phyloP scores from a whole-genome alignment of 2,329 filamentous ascomycete genomes.

The Aureobasidium sp. region DNA sequence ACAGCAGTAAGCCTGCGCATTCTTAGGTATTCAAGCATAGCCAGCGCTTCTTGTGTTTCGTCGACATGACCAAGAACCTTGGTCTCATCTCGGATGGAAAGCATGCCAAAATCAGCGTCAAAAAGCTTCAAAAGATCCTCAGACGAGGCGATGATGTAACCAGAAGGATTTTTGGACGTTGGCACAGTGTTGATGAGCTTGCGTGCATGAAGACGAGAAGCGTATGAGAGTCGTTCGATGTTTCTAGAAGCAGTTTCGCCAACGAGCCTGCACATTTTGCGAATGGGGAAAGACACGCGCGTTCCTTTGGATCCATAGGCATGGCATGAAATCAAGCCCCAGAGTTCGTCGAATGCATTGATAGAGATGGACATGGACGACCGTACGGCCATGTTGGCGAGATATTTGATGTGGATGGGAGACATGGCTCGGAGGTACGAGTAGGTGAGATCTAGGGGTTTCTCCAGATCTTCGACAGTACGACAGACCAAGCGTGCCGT shows the following conservation, averaged over 20 bases:
- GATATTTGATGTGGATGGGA: constrained; percentile 80
- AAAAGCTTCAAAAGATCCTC: constrained; percentile 79
- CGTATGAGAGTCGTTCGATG: constrained; percentile 80
- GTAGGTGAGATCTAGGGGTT: constrained; percentile 74
- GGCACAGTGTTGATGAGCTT: constrained; percentile 84
- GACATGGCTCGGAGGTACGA: constrained; percentile 84
- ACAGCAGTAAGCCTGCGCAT: constrained; percentile 70
- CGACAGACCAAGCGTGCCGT: constrained; percentile 78
- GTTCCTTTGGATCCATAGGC: constrained; percentile 71
- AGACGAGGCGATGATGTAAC: constrained; percentile 84
- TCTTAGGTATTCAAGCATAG: constrained; percentile 76
- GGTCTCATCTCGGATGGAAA: constrained; percentile 82
- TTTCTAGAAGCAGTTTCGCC: constrained; percentile 81
- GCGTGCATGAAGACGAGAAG: constrained; percentile 73
- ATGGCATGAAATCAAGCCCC: constrained; percentile 84
- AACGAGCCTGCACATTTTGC: constrained; percentile 84
- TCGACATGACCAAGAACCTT: constrained; percentile 72
- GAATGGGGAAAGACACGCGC: constrained; percentile 85
- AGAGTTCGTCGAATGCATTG: constrained; percentile 75
- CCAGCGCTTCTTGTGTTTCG: constrained; percentile 74
- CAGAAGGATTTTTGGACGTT: constrained; percentile 72
- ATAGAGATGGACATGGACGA: constrained; percentile 93
- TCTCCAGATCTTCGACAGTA: constrained; percentile 63
- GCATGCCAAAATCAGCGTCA: constrained; percentile 75
- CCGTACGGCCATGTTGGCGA: constrained; percentile 83